A percentile compares a stretch with the other conserved stretches of the same genome.
Conservation (phyloP, 1,284 basidiomycete genomes). For the Anthracocystis panici-leucophaei region DNA sequence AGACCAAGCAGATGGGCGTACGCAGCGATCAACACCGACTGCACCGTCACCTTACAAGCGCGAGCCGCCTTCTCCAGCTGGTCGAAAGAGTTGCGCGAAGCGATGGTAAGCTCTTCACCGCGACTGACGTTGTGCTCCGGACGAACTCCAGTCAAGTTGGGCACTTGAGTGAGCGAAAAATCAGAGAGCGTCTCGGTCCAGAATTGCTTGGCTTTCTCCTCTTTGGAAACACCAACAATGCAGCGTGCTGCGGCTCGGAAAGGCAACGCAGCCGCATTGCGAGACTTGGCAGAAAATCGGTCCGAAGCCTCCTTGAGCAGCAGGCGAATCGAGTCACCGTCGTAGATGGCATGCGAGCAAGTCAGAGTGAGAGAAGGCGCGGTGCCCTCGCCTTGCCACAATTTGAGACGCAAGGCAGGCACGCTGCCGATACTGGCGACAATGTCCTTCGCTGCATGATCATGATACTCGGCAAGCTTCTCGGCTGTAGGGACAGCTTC, state of each 20-base stretch:
- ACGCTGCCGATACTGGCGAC: conserved; percentile 15
- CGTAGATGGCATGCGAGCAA: conserved; percentile 64
- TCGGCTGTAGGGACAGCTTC: conserved; percentile 1
- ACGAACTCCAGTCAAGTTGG: conserved; percentile 54
- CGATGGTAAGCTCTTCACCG: conserved; percentile 28
- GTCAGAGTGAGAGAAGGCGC: conserved; percentile 29
- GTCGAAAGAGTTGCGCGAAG: conserved; percentile 6
- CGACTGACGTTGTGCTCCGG: conserved; percentile 21
- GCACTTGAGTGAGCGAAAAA: conserved; percentile 49
- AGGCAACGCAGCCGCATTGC: conserved; percentile 4
- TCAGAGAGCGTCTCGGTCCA: conserved; percentile 52
- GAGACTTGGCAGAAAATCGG: conserved; percentile 3
- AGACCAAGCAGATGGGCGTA: conserved; percentile 48
- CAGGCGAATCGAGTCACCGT: conserved; percentile 59
- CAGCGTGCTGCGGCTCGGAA: conserved; percentile 32
- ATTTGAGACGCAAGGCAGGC: conserved; percentile 53
- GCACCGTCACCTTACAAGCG: conserved; percentile 46
- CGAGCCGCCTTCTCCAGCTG: conserved; percentile 38
- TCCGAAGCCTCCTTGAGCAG: conserved; percentile 43
- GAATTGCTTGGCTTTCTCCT: conserved; percentile 30
- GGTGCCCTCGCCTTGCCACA: conserved; percentile 25
- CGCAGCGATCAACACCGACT: conserved; percentile 51
- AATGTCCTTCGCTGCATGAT: conserved; percentile 36
- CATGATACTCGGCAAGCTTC: conserved; percentile 22
- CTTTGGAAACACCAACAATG: conserved; percentile 24